These are phyloP conservation scores for Adansonia rubrostipa DNA, from an alignment of 441 rosid genomes.

Conservation along the genomic window DNA sequence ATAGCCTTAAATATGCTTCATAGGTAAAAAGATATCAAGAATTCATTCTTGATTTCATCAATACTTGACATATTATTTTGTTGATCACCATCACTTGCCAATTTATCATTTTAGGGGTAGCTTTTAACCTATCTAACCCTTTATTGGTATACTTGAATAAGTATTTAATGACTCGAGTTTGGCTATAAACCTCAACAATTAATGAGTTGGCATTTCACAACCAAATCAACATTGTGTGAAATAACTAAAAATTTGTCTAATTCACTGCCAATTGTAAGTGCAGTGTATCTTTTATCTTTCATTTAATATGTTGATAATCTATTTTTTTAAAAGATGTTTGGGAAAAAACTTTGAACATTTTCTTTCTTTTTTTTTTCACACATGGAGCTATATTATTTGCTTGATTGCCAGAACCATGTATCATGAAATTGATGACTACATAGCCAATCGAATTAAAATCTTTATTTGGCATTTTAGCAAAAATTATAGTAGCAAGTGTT, in stretches of 20 bases:
- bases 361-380: not conserved
- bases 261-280: not conserved
- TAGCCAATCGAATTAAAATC: no score
- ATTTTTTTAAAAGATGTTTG: no score
- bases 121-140: no score
- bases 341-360: not conserved
- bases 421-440: no score
- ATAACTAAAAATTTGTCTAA: not conserved
- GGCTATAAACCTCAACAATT: not conserved
- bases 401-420: no score
- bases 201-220: not conserved
- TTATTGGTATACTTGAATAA: not conserved
- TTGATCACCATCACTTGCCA: no score
- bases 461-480: no score
- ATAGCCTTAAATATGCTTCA: not conserved
- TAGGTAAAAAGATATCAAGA: not conserved
- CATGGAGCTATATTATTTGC: no score
- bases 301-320: not conserved
- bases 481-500: no score
- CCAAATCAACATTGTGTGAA: not conserved
- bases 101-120: no score
- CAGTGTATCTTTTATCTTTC: not conserved
- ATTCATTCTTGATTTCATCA: not conserved
- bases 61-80: not conserved
- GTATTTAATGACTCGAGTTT: not conserved